Evolutionary conservation across 202 grass and related monocot genomes (phyloP).

Genomic region (Elaeis oleifera): DNA sequence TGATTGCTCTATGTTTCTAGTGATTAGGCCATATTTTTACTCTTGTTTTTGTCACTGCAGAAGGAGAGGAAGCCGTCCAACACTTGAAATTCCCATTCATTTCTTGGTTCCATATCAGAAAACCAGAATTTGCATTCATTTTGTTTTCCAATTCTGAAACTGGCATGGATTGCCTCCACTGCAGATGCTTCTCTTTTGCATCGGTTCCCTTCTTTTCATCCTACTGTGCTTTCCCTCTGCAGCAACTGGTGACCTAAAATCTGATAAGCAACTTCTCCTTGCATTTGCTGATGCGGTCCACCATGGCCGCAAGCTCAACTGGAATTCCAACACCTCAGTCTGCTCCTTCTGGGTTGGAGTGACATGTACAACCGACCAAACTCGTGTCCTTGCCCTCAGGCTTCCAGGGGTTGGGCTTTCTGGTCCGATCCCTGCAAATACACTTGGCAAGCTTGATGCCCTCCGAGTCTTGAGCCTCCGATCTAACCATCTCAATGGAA

Average conservation of each 20-base stretch:
- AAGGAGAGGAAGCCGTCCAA: background rate
- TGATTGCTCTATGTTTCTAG: background rate
- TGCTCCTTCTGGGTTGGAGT: conserved; percentile 11
- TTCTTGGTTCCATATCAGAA: background rate
- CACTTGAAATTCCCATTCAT: background rate
- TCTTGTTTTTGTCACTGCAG: background rate
- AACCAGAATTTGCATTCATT: background rate
- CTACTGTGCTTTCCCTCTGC: conserved; percentile 21
- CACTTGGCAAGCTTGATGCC: conserved; percentile 8
- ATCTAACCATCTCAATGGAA: background rate
- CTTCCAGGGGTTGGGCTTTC: background rate
- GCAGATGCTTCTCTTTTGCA: conserved; percentile 17
- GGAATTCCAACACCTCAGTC: background rate
- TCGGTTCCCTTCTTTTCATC: conserved; percentile 28
- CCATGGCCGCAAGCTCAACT: conserved; percentile 16
- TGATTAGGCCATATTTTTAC: background rate
- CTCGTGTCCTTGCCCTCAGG: conserved; percentile 1
- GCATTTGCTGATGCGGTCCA: conserved; percentile 2
- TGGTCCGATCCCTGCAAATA: conserved; percentile 5
- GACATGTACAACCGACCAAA: conserved; percentile 6
- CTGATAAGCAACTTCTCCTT: conserved; percentile 5
- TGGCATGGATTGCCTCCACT: conserved; percentile 36
- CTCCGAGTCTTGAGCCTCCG: conserved; percentile 10
- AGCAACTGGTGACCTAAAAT: conserved; percentile 3
- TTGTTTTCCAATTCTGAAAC: no score